A percentile compares a stretch with the other conserved stretches of the same genome.
These are phyloP conservation scores for Polytrichum commune DNA, from an alignment of 225 moss, liverwort and hornwort species.

Conservation along the genomic window DNA sequence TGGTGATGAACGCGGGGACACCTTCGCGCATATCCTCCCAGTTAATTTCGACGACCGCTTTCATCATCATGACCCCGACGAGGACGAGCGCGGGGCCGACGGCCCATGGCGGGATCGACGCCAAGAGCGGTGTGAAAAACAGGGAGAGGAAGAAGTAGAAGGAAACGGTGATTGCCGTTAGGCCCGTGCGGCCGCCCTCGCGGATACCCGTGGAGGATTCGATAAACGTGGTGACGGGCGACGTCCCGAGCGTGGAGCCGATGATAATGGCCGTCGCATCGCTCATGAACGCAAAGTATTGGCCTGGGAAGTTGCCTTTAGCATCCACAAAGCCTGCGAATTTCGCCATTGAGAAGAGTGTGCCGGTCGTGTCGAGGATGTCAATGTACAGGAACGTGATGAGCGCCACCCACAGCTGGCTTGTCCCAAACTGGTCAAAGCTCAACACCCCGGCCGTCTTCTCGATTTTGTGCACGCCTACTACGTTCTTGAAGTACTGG, in stretches of 20 bases:
- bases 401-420: slow-evolving; percentile 81
- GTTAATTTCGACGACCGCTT: slow-evolving; percentile 69
- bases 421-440: slow-evolving; percentile 58
- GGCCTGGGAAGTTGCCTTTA: slow-evolving; percentile 81
- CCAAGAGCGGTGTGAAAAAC: slow-evolving; percentile 89
- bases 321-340: slow-evolving; percentile 75
- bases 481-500: slow-evolving; percentile 83
- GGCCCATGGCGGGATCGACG: slow-evolving; percentile 95
- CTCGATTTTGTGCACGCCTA: slow-evolving; percentile 81
- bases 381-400: slow-evolving; percentile 92
- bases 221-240: slow-evolving; percentile 81
- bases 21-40: slow-evolving; percentile 84
- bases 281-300: slow-evolving; percentile 95
- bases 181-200: slow-evolving; percentile 82
- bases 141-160: slow-evolving; percentile 72
- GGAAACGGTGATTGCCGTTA: slow-evolving; percentile 73
- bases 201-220: slow-evolving; percentile 94
- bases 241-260: slow-evolving; percentile 69
- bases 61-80: slow-evolving; percentile 96
- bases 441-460: slow-evolving; percentile 71
- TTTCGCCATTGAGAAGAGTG: slow-evolving; percentile 93
- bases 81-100: slow-evolving; percentile 88
- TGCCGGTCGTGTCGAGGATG: slow-evolving; percentile 89
- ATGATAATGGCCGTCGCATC: slow-evolving; percentile 79
- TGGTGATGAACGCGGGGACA: slow-evolving; percentile 81